These are phyloP conservation scores for Phaffia tasmanica DNA, from an alignment of 768 basidiomycete genomes.

Conservation along the genomic window DNA sequence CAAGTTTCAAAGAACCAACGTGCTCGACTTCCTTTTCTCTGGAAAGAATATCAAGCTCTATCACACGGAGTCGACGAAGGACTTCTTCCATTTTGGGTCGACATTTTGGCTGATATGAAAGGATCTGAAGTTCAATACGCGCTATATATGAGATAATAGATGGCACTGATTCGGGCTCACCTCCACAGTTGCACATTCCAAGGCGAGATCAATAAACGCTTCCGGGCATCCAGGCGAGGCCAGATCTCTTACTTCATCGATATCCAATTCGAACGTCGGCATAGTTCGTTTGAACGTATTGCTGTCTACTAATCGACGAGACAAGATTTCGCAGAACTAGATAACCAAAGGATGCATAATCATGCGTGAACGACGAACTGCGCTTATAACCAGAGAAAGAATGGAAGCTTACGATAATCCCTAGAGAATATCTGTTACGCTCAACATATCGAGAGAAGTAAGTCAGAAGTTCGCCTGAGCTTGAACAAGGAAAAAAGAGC, in stretches of 20 bases:
- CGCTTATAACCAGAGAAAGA: too few species aligned
- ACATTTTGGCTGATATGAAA: slow-evolving; percentile 46
- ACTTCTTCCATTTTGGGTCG: slow-evolving; percentile 70
- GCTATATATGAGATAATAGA: background rate
- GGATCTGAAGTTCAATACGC: background rate
- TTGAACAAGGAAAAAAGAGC: slow-evolving; percentile 33
- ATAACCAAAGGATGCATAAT: slow-evolving; percentile 39
- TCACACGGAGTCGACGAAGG: slow-evolving; percentile 61
- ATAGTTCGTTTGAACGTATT: slow-evolving; percentile 51
- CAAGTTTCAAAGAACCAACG: slow-evolving; percentile 73
- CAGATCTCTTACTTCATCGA: slow-evolving; percentile 55
- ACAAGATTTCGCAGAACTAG: slow-evolving; percentile 72
- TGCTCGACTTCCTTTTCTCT: slow-evolving; percentile 48
- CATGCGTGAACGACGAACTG: too few species aligned
- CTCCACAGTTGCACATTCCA: slow-evolving; percentile 56
- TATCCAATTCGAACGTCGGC: slow-evolving; percentile 67
- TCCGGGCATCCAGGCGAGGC: slow-evolving; percentile 67
- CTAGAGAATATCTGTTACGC: too few species aligned
- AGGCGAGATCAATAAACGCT: slow-evolving; percentile 60
- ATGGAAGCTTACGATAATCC: too few species aligned
- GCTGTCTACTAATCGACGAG: slow-evolving; percentile 75
- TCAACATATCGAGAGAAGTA: too few species aligned
- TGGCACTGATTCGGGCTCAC: background rate
- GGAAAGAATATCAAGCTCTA: slow-evolving; percentile 69
- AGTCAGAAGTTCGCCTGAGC: too few species aligned